Base-by-base conservation (phyloP, 495 filamentous ascomycete genomes). In the Thermothielavioides terrestris region DNA sequence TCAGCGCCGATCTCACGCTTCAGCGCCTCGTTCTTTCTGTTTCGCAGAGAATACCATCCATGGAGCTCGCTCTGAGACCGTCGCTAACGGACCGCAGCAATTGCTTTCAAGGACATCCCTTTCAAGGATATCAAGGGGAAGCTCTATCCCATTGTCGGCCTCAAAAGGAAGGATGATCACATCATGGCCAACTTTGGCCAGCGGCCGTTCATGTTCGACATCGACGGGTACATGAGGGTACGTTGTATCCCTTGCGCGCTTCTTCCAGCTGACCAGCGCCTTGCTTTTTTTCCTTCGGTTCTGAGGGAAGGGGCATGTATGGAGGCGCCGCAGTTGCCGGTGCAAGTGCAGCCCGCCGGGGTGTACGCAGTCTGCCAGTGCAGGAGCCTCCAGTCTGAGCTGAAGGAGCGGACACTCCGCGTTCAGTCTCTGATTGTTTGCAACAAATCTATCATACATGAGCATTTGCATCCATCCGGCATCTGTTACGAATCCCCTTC, bases 121-220 rank as follows among this genome's bases (percentile, higher is more conserved):
- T 76, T 96, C 41, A 88, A 76, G 53, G 51, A 76, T 30, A 20
- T 44, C 18, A 64, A 76, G 17, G 72, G 84, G 12, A 76, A 79
- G 54, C 60, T 91, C 11, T 96, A 85, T 67, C 92, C 92, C 8
- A 85, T 85, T 0, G 82, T 97, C 7, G 92, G 94, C n/a, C 85
- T 99, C 76, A 96, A 95, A 72, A 90, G 83, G 59, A 77, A 84
- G 0, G 81, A 82, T 34, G 89, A 95, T 51, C 82, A 90, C 60
- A 66, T 99, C 55, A 75, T 78, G 43, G 86, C 82, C 40, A 99
- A 99, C 65, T 96, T 99, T 73, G 92, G 92, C 32, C 88, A 94
- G 64, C 76, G 73, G 49, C 82, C 84, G 18, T 99, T 99, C 62
- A 75, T 87, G 41, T 99, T 85, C 68, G 87, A 96, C 65, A 97